Evolutionary conservation across 768 basidiomycete species (phyloP).

Genomic region (Leccinum olivaceopallidum): DNA sequence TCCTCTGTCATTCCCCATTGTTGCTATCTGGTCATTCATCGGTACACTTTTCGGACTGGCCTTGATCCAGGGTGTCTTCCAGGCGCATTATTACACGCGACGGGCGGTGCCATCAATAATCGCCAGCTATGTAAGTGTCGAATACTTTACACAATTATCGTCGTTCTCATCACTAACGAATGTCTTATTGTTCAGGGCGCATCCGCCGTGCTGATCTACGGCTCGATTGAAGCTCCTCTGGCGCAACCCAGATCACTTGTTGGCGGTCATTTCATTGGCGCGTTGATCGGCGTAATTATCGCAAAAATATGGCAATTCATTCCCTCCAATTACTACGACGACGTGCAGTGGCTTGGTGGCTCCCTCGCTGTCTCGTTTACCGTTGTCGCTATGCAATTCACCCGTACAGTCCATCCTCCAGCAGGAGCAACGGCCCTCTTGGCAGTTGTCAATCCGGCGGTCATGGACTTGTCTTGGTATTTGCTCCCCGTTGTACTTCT

Average conservation of each 20-base stretch:
- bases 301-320: slow-evolving; percentile 51
- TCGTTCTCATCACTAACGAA: background rate
- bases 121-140: slow-evolving; percentile 22
- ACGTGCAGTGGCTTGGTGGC: slow-evolving; percentile 43
- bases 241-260: slow-evolving; percentile 54
- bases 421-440: slow-evolving; percentile 58
- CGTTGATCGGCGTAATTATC: slow-evolving; percentile 48
- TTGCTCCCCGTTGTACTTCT: slow-evolving; percentile 54
- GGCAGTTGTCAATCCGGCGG: slow-evolving; percentile 43
- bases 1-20: slow-evolving; percentile 1
- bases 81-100: slow-evolving; percentile 47
- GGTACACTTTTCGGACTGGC: slow-evolving; percentile 52
- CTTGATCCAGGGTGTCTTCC: slow-evolving; percentile 50
- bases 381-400: slow-evolving; percentile 53
- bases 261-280: slow-evolving; percentile 43
- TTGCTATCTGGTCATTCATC: slow-evolving; percentile 47
- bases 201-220: slow-evolving; percentile 55
- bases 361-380: slow-evolving; percentile 42
- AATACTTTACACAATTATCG: background rate
- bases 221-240: slow-evolving; percentile 51
- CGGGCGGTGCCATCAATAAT: slow-evolving; percentile 35
- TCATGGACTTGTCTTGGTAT: slow-evolving; percentile 51
- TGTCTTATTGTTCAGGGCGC: slow-evolving; percentile 41
- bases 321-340: slow-evolving; percentile 43
- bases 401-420: slow-evolving; percentile 53